phyloP scores from a whole-genome alignment of 768 basidiomycete genomes.

The Termitomyces sp. region DNA sequence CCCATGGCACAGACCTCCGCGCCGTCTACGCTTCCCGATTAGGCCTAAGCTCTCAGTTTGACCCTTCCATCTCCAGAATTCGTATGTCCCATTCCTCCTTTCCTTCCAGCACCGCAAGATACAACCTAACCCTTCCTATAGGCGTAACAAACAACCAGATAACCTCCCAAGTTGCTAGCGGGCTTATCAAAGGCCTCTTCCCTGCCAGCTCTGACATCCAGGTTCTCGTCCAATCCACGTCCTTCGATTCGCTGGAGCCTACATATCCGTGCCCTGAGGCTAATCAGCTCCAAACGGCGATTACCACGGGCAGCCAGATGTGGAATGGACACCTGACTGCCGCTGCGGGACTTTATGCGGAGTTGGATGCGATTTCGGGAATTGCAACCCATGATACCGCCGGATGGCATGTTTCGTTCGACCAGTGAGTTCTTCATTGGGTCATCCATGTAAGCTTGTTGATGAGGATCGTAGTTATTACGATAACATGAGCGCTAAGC shows the following conservation, averaged over 20 bases:
- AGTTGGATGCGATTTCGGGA: slow-evolving; percentile 38
- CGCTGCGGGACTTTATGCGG: slow-evolving; percentile 31
- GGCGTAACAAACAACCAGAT: slow-evolving; percentile 49
- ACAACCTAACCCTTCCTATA: slow-evolving; percentile 7
- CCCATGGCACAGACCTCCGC: slow-evolving; percentile 43
- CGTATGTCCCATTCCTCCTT: slow-evolving; percentile 21
- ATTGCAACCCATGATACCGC: slow-evolving; percentile 29
- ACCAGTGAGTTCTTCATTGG: slow-evolving; percentile 31
- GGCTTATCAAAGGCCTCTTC: slow-evolving; percentile 39
- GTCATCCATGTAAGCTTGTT: not conserved
- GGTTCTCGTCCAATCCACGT: slow-evolving; percentile 32
- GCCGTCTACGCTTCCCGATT: slow-evolving; percentile 37
- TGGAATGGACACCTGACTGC: slow-evolving; percentile 38
- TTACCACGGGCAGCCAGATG: slow-evolving; percentile 29
- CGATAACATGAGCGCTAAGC: slow-evolving; percentile 45
- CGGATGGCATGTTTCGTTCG: slow-evolving; percentile 47
- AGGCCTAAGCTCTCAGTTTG: slow-evolving; percentile 25
- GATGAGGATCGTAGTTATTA: slow-evolving; percentile 31
- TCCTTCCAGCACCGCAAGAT: not conserved
- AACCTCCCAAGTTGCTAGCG: slow-evolving; percentile 46
- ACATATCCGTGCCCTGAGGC: slow-evolving; percentile 36
- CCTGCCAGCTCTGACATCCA: slow-evolving; percentile 26
- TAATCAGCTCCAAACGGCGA: slow-evolving; percentile 23
- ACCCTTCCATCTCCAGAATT: slow-evolving; percentile 27
- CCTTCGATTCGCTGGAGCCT: slow-evolving; percentile 44